A percentile compares a stretch with the other conserved stretches of the same genome.
Conservation (phyloP, 495 filamentous ascomycete species). For the Rostrohypoxylon terebratum region DNA sequence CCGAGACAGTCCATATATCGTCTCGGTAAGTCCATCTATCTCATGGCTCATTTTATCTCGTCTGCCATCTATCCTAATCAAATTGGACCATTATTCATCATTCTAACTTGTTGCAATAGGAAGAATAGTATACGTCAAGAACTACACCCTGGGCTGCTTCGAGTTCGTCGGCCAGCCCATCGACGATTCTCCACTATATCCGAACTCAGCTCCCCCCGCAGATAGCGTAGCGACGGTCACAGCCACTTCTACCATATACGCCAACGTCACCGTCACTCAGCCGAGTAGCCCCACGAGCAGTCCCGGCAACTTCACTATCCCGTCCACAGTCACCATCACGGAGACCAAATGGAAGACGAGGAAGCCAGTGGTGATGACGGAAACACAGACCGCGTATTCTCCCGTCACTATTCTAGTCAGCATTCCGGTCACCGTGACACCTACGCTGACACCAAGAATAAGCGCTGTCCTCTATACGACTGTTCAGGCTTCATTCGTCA, state of each 20-base stretch:
- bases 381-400: not conserved
- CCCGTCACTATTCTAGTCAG: constrained; percentile 6
- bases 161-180: not conserved
- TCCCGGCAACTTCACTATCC: not conserved
- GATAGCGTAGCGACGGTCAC: not conserved
- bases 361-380: not conserved
- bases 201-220: not conserved
- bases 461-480: not conserved
- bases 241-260: not conserved
- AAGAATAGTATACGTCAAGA: not conserved
- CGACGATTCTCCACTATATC: not conserved
- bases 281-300: not conserved
- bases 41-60: not conserved
- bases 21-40: not conserved
- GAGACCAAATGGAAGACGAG: not conserved
- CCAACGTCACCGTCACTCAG: not conserved
- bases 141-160: constrained; percentile 8
- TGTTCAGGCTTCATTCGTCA: not conserved
- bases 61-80: not conserved
- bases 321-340: constrained; percentile 6
- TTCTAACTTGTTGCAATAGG: not conserved
- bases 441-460: not conserved
- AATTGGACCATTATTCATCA: not conserved
- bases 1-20: not conserved
- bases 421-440: not conserved